A percentile compares a stretch with the other conserved stretches of the same genome.
Evolutionary conservation across 352 stramenopile genomes (phyloP).

Genomic region (Globisporangium solare): DNA sequence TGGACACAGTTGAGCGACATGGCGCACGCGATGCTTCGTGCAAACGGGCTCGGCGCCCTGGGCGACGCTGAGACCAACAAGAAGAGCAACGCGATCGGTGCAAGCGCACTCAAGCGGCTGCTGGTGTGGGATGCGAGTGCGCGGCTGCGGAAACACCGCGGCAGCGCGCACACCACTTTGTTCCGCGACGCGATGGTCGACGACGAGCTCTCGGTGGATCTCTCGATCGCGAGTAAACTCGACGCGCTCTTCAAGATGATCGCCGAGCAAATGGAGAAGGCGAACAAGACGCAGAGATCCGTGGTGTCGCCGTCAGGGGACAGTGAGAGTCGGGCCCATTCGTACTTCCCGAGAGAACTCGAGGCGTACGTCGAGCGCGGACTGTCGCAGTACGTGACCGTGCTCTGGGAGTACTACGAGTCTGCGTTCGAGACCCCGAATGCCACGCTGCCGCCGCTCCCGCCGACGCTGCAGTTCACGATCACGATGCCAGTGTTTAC

Average conservation of each 20-base stretch:
- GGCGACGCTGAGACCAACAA: conserved; percentile 36
- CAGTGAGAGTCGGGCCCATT: background rate
- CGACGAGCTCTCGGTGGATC: conserved; percentile 77
- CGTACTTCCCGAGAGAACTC: conserved; percentile 58
- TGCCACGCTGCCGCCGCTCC: conserved; percentile 28
- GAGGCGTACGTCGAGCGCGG: conserved; percentile 74
- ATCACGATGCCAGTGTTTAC: conserved; percentile 67
- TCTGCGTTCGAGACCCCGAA: conserved; percentile 49
- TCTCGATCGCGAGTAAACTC: conserved; percentile 78
- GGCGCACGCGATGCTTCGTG: conserved; percentile 57
- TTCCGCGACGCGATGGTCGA: conserved; percentile 75
- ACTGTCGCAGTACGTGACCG: conserved; percentile 68
- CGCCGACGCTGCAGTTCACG: conserved; percentile 77
- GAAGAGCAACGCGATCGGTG: conserved; percentile 34
- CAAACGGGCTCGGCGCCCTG: conserved; percentile 10
- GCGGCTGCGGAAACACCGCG: conserved; percentile 30
- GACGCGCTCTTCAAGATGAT: conserved; percentile 87
- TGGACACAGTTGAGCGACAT: conserved; percentile 73
- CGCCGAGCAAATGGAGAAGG: conserved; percentile 57
- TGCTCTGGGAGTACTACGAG: conserved; percentile 83
- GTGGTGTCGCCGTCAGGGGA: conserved; percentile 8
- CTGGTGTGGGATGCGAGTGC: conserved; percentile 65
- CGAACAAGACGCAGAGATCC: background rate
- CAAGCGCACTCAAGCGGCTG: conserved; percentile 49
- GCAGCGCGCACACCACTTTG: conserved; percentile 36